Evolutionary conservation across 225 moss, liverwort and hornwort species (phyloP), one percentile per base, ranked within the genome.

Genomic region (Neckera pumila): DNA sequence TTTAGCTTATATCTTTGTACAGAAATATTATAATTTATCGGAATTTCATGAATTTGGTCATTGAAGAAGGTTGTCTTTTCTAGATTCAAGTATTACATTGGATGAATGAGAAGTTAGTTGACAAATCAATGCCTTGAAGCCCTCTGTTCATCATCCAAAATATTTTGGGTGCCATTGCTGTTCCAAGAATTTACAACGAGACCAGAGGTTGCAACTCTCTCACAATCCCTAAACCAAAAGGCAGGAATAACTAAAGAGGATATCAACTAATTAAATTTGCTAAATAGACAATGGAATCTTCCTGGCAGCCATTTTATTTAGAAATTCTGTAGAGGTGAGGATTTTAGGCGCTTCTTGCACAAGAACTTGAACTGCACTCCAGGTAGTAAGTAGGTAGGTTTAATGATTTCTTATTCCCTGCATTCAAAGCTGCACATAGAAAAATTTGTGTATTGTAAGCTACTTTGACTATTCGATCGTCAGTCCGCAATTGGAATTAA

Each of bases 81-180:
- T n/a, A n/a, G n/a, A n/a, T n/a, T n/a, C n/a, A n/a, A n/a, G n/a
- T n/a, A n/a, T n/a, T n/a, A n/a, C n/a, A n/a, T n/a, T n/a, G n/a
- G n/a, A n/a, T n/a, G n/a, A n/a, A n/a, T n/a, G n/a, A n/a, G n/a
- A n/a, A n/a, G n/a, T n/a, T n/a, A n/a, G n/a, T n/a, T n/a, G n/a
- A n/a, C n/a, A n/a, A n/a, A n/a, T n/a, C n/a, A n/a, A n/a, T n/a
- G n/a, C n/a, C n/a, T n/a, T n/a, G n/a, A n/a, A n/a, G n/a, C n/a
- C n/a, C n/a, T n/a, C n/a, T n/a, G n/a, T n/a, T n/a, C n/a, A n/a
- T n/a, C n/a, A n/a, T n/a, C n/a, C n/a, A n/a, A n/a, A n/a, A n/a
- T n/a, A n/a, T n/a, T n/a, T n/a, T n/a, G n/a, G n/a, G n/a, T n/a
- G 91, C 85, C 90, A 91, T 92, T 54, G 67, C 76, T 78, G 51